A percentile compares a stretch with the other conserved stretches of the same genome.
Conservation (phyloP, 768 basidiomycete species). For the Cyclocybe cylindracea region DNA sequence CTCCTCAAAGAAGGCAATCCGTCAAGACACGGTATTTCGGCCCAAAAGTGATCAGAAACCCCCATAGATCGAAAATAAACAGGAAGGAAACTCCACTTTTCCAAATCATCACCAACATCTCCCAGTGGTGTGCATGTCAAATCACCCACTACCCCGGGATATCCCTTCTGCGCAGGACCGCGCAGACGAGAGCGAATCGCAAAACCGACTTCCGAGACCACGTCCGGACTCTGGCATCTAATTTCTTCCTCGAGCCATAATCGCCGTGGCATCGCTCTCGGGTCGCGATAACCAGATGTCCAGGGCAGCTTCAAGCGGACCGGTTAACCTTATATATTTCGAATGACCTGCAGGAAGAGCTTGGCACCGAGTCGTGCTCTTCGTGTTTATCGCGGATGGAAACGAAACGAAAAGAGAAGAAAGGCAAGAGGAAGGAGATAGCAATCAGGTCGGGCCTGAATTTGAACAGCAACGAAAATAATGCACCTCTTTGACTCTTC, state of each 20-base stretch:
- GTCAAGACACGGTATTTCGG: constrained; percentile 71
- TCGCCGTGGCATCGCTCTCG: constrained; percentile 72
- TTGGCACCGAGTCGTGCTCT: constrained; percentile 68
- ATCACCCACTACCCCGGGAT: constrained; percentile 72
- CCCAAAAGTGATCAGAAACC: not conserved
- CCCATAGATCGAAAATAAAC: not conserved
- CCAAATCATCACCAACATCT: constrained; percentile 63
- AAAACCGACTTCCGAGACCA: constrained; percentile 66
- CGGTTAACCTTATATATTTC: constrained; percentile 36
- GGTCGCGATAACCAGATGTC: constrained; percentile 77
- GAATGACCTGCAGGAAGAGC: constrained; percentile 63
- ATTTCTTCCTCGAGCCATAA: constrained; percentile 81
- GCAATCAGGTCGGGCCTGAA: constrained; percentile 14
- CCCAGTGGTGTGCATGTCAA: constrained; percentile 73
- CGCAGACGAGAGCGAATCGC: constrained; percentile 46
- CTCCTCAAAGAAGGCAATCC: constrained; percentile 70
- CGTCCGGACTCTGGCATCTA: constrained; percentile 65
- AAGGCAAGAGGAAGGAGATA: constrained; percentile 7
- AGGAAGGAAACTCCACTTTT: constrained; percentile 47
- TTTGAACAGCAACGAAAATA: constrained; percentile 16
- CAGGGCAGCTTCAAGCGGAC: constrained; percentile 42
- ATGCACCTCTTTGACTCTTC: constrained; percentile 67
- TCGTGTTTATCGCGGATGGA: constrained; percentile 53
- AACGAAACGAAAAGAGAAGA: constrained; percentile 11
- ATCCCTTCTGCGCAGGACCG: constrained; percentile 27